Conservation (phyloP, 2,329 filamentous ascomycete genomes). For the Passalora sequoiae region DNA sequence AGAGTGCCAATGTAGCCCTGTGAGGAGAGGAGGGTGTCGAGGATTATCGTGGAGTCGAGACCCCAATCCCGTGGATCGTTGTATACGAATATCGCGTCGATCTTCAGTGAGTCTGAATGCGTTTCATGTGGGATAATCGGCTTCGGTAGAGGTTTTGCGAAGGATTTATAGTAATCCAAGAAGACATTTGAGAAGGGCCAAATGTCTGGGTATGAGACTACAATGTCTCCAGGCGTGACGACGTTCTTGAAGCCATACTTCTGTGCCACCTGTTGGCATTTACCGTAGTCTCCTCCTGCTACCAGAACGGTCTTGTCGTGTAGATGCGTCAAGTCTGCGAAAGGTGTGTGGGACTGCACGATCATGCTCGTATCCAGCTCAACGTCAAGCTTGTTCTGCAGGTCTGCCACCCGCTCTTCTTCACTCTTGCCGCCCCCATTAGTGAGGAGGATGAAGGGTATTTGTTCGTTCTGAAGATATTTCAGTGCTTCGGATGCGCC, state of each 20-base stretch:
- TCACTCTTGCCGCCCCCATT: slow-evolving; percentile 91
- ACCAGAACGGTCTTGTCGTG: slow-evolving; percentile 50
- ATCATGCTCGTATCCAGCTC: slow-evolving; percentile 64
- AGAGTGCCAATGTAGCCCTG: slow-evolving; percentile 76
- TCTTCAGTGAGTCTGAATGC: slow-evolving; percentile 55
- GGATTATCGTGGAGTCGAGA: slow-evolving; percentile 76
- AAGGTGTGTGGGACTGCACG: slow-evolving; percentile 88
- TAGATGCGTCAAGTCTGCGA: slow-evolving; percentile 63
- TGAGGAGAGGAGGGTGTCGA: slow-evolving; percentile 75
- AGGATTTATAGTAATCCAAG: slow-evolving; percentile 55
- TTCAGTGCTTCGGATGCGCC: slow-evolving; percentile 69
- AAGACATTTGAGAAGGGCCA: slow-evolving; percentile 77
- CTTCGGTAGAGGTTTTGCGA: slow-evolving; percentile 54
- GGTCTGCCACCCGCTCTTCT: slow-evolving; percentile 63
- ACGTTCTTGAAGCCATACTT: slow-evolving; percentile 54
- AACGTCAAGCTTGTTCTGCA: slow-evolving; percentile 62
- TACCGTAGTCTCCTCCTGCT: slow-evolving; percentile 44
- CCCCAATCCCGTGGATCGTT: slow-evolving; percentile 97
- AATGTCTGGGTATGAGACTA: slow-evolving; percentile 65
- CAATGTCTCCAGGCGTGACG: slow-evolving; percentile 78
- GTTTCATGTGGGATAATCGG: slow-evolving; percentile 40
- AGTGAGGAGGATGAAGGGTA: slow-evolving; percentile 91
- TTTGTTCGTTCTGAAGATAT: slow-evolving; percentile 66
- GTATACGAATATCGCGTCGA: slow-evolving; percentile 89
- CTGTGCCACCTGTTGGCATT: slow-evolving; percentile 69